Base-by-base conservation (phyloP, 1,284 basidiomycete species). In the Grifola frondosa region DNA sequence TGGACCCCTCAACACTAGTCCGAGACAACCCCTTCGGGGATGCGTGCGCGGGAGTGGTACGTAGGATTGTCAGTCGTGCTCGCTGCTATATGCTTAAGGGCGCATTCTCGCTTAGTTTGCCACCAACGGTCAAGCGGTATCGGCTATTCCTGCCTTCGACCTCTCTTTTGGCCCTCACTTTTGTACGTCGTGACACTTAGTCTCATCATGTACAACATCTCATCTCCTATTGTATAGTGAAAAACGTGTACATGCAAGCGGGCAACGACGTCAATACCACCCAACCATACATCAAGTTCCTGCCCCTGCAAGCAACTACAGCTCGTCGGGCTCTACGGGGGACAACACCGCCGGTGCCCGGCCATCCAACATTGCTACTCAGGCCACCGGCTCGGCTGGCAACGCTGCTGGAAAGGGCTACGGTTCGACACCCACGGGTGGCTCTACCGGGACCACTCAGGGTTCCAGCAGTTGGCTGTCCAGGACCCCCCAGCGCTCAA, bases 21-120 rank as follows among this genome's bases (percentile, higher is more conserved):
- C 45, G 45, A 15, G 40, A 43, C 21, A 53, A 53, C 38, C 51
- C 51, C 16, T 49, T 45, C 45, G 51, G 51, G 23, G 48, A 48
- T 35, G 36, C 49, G 51, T 53, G 51, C 43, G n/a, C n/a, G n/a
- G n/a, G n/a, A n/a, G n/a, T n/a, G n/a, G n/a, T n/a, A n/a, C n/a
- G n/a, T n/a, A n/a, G n/a, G n/a, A n/a, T n/a, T n/a, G n/a, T n/a
- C n/a, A n/a, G n/a, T n/a, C n/a, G n/a, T n/a, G n/a, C n/a, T n/a
- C n/a, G n/a, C n/a, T n/a, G n/a, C n/a, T n/a, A n/a, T n/a, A n/a
- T n/a, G n/a, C n/a, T n/a, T n/a, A n/a, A n/a, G n/a, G n/a, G n/a
- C n/a, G n/a, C n/a, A n/a, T n/a, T n/a, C n/a, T n/a, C n/a, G n/a
- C n/a, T n/a, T n/a, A n/a, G n/a, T n/a, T n/a, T n/a, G n/a, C n/a